Percentiles rank a stretch among this genome's conserved stretches.
These are phyloP conservation scores for Onygenales sp. DNA, from an alignment of 2,329 filamentous ascomycete species.

Conservation along the genomic window DNA sequence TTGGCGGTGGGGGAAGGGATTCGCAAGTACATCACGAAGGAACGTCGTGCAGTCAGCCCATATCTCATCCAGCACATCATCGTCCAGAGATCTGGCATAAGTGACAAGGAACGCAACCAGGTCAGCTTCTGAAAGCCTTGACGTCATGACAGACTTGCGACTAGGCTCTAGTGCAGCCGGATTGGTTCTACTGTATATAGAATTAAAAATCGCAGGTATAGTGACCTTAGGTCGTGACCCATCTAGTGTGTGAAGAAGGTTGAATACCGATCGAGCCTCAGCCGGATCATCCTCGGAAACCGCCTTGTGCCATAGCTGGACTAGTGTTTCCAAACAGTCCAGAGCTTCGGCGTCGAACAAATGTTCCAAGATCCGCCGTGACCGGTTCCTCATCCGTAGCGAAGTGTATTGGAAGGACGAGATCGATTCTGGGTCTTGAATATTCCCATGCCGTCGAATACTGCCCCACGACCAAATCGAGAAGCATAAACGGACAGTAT, in stretches of 20 bases:
- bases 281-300: constrained; percentile 38
- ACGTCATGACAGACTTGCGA: constrained; percentile 79
- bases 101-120: constrained; percentile 82
- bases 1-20: constrained; percentile 90
- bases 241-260: constrained; percentile 80
- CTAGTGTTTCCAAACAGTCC: constrained; percentile 85
- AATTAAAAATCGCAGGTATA: constrained; percentile 89
- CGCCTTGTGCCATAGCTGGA: constrained; percentile 66
- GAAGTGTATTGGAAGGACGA: constrained; percentile 89
- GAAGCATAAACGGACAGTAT: constrained; percentile 86
- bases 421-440: constrained; percentile 56
- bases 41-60: constrained; percentile 93
- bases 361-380: constrained; percentile 79
- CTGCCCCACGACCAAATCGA: constrained; percentile 90
- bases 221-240: constrained; percentile 84
- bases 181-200: constrained; percentile 90
- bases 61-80: constrained; percentile 96
- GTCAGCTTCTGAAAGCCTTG: constrained; percentile 72
- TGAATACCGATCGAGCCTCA: constrained; percentile 61
- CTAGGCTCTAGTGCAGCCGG: constrained; percentile 66
- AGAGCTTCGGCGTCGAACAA: constrained; percentile 85
- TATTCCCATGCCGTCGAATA: constrained; percentile 31
- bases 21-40: constrained; percentile 76
- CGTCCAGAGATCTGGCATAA: constrained; percentile 81
- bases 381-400: constrained; percentile 79